Conservation (phyloP, 176 grass and related monocot genomes). For the Bothriochloa decipiens region DNA sequence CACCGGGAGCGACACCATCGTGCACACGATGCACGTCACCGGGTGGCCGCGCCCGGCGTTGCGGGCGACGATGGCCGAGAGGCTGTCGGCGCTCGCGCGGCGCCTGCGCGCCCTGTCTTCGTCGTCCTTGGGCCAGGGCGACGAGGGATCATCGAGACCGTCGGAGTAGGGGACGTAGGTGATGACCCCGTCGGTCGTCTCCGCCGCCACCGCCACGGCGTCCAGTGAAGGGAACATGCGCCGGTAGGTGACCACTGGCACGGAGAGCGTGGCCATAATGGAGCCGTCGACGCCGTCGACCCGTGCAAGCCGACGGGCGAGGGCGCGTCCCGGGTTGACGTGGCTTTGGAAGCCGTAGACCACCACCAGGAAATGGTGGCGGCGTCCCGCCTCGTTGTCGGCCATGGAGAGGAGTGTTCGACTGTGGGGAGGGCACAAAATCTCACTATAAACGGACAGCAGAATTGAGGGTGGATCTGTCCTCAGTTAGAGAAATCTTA, state of each 20-base stretch:
- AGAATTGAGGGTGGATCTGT: not conserved
- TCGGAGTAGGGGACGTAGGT: slow-evolving; percentile 41
- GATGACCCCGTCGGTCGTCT: slow-evolving; percentile 46
- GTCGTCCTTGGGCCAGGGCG: not conserved
- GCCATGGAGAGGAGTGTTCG: slow-evolving; percentile 18
- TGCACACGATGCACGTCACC: slow-evolving; percentile 56
- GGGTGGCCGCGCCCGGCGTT: slow-evolving; percentile 36
- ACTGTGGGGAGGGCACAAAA: no score
- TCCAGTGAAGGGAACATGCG: slow-evolving; percentile 40
- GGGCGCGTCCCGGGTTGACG: slow-evolving; percentile 39
- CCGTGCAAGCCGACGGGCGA: slow-evolving; percentile 34
- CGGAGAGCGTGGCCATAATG: slow-evolving; percentile 36
- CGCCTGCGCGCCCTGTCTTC: not conserved
- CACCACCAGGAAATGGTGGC: slow-evolving; percentile 48
- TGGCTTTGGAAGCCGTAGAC: slow-evolving; percentile 43
- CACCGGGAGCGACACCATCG: not conserved
- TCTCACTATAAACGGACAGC: no score
- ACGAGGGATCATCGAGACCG: slow-evolving; percentile 20
- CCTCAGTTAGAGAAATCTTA: not conserved
- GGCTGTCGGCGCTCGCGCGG: slow-evolving; percentile 22
- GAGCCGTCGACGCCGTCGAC: not conserved
- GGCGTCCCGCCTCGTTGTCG: not conserved
- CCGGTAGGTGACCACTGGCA: not conserved
- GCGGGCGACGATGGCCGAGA: slow-evolving; percentile 2
- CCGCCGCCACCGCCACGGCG: not conserved